These are phyloP conservation scores for Priceomyces medius DNA, from an alignment of 805 yeast genomes.

Conservation along the genomic window DNA sequence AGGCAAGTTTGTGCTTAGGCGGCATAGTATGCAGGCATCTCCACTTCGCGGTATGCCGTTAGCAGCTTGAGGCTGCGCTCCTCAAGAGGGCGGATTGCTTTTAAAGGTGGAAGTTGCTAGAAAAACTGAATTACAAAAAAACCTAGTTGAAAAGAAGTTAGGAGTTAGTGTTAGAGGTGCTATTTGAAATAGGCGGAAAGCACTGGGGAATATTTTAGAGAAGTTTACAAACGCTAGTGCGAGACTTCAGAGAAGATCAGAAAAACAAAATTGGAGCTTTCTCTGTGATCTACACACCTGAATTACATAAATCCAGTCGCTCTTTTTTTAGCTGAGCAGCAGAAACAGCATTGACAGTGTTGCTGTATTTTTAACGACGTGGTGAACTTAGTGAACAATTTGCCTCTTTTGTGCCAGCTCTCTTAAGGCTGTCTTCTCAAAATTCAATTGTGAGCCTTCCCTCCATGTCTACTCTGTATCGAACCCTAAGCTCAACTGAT, in stretches of 20 bases:
- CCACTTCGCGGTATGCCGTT: slow-evolving; percentile 1
- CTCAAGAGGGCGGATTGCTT: neutral
- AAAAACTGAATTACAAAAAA: neutral
- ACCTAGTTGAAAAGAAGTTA: no score
- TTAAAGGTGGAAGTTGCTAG: neutral
- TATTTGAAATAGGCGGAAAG: neutral
- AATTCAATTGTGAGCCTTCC: neutral
- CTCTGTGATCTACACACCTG: neutral
- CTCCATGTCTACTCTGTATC: slow-evolving; percentile 6
- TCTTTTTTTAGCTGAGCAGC: neutral
- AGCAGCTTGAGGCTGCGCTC: neutral
- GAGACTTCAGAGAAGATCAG: neutral
- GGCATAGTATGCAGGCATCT: neutral
- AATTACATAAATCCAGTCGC: neutral
- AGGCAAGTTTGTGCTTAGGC: neutral
- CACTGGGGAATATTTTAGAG: neutral
- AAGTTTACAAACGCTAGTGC: neutral
- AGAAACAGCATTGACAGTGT: neutral
- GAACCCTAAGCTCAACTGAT: slow-evolving; percentile 12
- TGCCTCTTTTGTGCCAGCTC: neutral
- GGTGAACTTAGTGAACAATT: neutral
- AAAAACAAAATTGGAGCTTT: neutral
- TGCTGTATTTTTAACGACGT: neutral
- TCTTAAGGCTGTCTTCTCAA: neutral
- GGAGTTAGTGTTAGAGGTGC: neutral